phyloP scores from a whole-genome alignment of 2,329 filamentous ascomycete species.

The Pseudogymnoascus sp. region DNA sequence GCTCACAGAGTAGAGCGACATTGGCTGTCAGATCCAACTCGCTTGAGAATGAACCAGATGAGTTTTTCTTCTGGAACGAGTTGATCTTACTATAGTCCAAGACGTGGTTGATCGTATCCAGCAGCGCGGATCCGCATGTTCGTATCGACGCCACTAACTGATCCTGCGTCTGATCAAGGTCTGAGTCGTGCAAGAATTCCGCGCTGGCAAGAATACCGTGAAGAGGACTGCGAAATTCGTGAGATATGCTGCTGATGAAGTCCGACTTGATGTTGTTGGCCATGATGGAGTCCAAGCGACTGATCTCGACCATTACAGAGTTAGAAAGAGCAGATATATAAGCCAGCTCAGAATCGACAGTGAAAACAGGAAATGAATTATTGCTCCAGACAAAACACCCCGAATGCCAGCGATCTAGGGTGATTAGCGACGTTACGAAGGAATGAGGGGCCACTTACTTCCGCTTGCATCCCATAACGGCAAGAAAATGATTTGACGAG shows the following conservation, averaged over 20 bases:
- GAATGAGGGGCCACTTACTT: slow-evolving; percentile 15
- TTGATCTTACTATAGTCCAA: slow-evolving; percentile 48
- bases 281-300: slow-evolving; percentile 21
- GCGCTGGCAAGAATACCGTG: slow-evolving; percentile 44
- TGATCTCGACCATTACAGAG: slow-evolving; percentile 22
- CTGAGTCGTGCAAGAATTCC: slow-evolving; percentile 43
- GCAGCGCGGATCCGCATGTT: slow-evolving; percentile 40
- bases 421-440: background rate
- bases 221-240: slow-evolving; percentile 23
- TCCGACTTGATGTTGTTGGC: slow-evolving; percentile 22
- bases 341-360: slow-evolving; percentile 19
- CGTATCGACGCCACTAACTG: slow-evolving; percentile 40
- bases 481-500: slow-evolving; percentile 25
- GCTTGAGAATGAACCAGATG: slow-evolving; percentile 18
- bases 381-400: slow-evolving; percentile 22
- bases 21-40: slow-evolving; percentile 22
- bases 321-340: slow-evolving; percentile 22
- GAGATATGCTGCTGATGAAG: slow-evolving; percentile 25
- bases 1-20: slow-evolving; percentile 24
- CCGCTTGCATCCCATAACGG: slow-evolving; percentile 24
- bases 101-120: slow-evolving; percentile 46
- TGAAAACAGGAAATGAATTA: slow-evolving; percentile 20
- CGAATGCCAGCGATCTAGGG: slow-evolving; percentile 22
- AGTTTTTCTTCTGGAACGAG: slow-evolving; percentile 23
- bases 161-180: slow-evolving; percentile 36